Evolutionary conservation across 2,329 filamentous ascomycete species (phyloP), one percentile per base, ranked within the genome.

Genomic region (Grosmannia huntii): DNA sequence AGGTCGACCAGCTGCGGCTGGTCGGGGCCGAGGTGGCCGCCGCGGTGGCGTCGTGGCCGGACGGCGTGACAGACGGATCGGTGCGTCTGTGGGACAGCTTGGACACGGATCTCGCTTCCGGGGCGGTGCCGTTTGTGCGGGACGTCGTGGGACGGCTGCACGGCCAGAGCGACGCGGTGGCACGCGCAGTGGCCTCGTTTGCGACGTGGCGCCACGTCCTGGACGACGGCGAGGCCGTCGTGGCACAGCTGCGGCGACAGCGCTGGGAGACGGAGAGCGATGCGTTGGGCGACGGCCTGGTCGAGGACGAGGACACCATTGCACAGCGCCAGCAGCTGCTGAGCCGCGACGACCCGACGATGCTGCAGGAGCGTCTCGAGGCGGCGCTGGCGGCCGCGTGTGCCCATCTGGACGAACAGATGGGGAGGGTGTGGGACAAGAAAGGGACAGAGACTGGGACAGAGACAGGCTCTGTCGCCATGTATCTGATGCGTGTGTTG

Each of bases 191-290:
- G 1, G 74, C 78, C 14, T 75, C 78, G 52, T 94, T 94, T 66
- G 77, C 83, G 59, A 77, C 78, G 1, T 96, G 91, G 90, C 80
- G 83, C 52, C 75, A 76, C n/a, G 80, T 85, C 5, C 81, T 95
- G n/a, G 80, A 85, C 60, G 82, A 84, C 56, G 80, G 87, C 16
- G 78, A 78, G 50, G 73, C 75, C 21, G 76, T 85, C 4, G 79
- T 90, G 9, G 81, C 83, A 48, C 76, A 81, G 59, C 78, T 94
- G 64, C 81, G 76, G 60, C 79, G 80, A 53, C 82, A 85, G 63
- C 80, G 83, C 58, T 91, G 88, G 87, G 86, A 91, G 62, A 85
- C 89, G 58, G 86, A 89, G 60, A 77, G 90, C 60, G 77, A 86
- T 55, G 81, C 28, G 12, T 33, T 31, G 9, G 52, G 5, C 44